Base-by-base conservation (phyloP, 1,139 yeast species). In the Magnusiomyces ingens region DNA sequence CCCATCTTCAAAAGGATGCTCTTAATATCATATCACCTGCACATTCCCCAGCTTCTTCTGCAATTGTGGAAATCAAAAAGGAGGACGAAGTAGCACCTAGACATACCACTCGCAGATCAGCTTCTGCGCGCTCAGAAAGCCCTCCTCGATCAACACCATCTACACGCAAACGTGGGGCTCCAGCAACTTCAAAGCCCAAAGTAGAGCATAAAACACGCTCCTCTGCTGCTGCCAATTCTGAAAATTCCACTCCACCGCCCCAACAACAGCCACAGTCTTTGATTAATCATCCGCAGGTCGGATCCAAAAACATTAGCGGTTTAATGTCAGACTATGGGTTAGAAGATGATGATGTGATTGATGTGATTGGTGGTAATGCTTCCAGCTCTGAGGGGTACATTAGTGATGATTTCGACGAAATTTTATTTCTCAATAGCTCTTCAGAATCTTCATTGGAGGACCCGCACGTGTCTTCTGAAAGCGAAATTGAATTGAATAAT, bases 1-100 rank as follows among this genome's bases (percentile, higher is more conserved):
- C 40, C 12, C 53, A 60, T 55, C 62, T 66, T 51, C 60, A 59
- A 57, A 58, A 57, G 53, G 54, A 48, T 22, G 52, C 52, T 3
- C 40, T 55, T 19, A 51, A 52, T 17, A 13, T 37, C 2, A 15
- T 45, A n/a, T 13, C 17, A 12, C 40, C 40, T 5, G 17, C 40
- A 5, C 40, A 3, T 13, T n/a, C 17, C 11, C 40, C 40, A 13
- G 4, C 40, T 36, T 13, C n/a, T n/a, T 36, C 40, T 12, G 40
- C 40, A 3, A 36, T n/a, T n/a, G 17, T n/a, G 4, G 17, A 12
- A 36, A 12, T 36, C 3, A 13, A 12, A 13, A n/a, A 12, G 11
- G 40, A 13, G 5, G 17, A 12, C 8, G 17, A 36, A 36, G 15
- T 26, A 6, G n/a, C n/a, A 12, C 4, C n/a, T 13, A 36, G 11